Evolutionary conservation across 352 stramenopile genomes (phyloP), one percentile per base, ranked within the genome.

Genomic region (Phytopythium mirpurense): DNA sequence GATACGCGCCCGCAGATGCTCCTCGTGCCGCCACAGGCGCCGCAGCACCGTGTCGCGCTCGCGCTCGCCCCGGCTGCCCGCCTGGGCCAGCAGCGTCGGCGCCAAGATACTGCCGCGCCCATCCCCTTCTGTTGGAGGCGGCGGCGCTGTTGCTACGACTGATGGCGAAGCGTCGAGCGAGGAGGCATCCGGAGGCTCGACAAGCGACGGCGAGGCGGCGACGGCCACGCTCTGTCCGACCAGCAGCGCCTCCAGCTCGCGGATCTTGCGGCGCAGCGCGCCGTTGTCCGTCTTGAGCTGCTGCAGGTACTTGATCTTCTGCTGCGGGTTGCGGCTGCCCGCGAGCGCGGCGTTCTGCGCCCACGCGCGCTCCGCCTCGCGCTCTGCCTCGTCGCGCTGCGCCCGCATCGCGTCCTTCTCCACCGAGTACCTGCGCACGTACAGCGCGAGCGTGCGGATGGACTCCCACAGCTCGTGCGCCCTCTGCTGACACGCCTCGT

Each of bases 251-350:
- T 89, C 78, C 4, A 91, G 49, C 36, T 77, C 70, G n/a, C 76
- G 67, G 29, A 88, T 74, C 45, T 79, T 73, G 37, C 69, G 53
- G 18, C 70, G 54, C 26, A 91, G 51, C 26, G 53, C 59, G 16
- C 62, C 51, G 38, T 91, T 91, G 45, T 91, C 81, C 29, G 74
- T 69, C 55, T 91, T 91, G 18, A 91, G 45, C 24, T 75, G 56
- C 60, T 88, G 63, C 21, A 88, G 35, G 54, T 91, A 91, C 64
- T 79, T 78, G 62, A 89, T 91, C 50, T 79, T 78, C 57, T 83
- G 72, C 52, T 87, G 74, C 5, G 70, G 68, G 56, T 91, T 89
- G 59, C 62, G 70, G 43, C 80, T 86, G 14, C 81, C 66, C 0
- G 70, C 76, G 0, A 91, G 60, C 48, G 70, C 74, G 1, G 71